Evolutionary conservation across 2,329 filamentous ascomycete species (phyloP), one percentile per base, ranked within the genome.

Genomic region (Cladosporium sp.): DNA sequence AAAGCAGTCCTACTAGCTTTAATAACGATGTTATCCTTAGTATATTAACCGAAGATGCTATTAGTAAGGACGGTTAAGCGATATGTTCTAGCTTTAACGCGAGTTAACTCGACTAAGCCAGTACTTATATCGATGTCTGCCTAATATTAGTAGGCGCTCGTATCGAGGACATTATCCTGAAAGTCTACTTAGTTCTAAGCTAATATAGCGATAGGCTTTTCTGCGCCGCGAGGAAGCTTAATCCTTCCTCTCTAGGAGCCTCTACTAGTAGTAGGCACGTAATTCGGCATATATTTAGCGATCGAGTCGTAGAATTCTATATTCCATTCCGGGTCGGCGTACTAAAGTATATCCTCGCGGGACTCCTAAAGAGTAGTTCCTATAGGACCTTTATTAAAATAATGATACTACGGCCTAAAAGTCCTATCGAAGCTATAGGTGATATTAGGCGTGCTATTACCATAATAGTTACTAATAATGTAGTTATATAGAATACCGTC

Each of bases 401-500:
- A 73, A 59, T 78, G 85, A 59, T 77, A 84, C 62, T 80, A 76
- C 5, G 82, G 82, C 1, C 83, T 82, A 59, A 84, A 84, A 0
- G 82, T 85, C 2, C 82, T 73, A 58, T 85, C 82, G 55, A 84
- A 84, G 0, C 82, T 82, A 54, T 80, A 64, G 1, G 79, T 83
- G 57, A 85, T 84, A 56, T 84, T 83, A 5, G 82, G 81, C 12
- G 78, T 80, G 37, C 79, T 77, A 52, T 80, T 78, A 5, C 82
- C 81, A 48, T 85, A 80, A 56, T 85, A 81, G 53, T 84, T 84
- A 0, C 77, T 81, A 5, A 78, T 75, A 34, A 80, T 76, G 58
- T 85, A 85, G 59, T 85, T 83, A 62, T 85, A 84, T 0, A 85
- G 73, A 41, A 85, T 84, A 0, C 81, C 82, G 56, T 85, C 82